Evolutionary conservation across 2,329 filamentous ascomycete species (phyloP), one percentile per base, ranked within the genome.

Genomic region (Raffaelea ambrosiae): DNA sequence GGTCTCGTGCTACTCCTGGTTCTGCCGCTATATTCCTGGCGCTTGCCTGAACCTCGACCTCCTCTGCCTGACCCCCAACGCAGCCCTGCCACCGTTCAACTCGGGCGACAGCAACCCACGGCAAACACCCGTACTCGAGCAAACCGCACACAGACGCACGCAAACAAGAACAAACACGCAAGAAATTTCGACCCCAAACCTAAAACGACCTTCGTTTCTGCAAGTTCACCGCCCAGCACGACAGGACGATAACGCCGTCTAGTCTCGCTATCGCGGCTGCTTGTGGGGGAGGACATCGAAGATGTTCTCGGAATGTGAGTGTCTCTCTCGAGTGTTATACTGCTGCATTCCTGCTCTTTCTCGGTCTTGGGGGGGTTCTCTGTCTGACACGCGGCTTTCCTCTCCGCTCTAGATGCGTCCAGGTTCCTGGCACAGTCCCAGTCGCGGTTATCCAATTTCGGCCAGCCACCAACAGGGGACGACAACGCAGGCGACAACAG

Each of bases 391-490:
- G 18, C 35, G 18, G 26, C 26, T 29, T 29, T 13, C 26, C 13
- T 29, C 7, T 29, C 26, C 26, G n/a, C n/a, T 21, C 3, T 61
- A 96, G 93, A 97, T 83, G 93, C 93, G 60, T 97, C 91, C 57
- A 85, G 84, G 58, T 98, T 98, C 66, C 81, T 98, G 59, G 88
- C 90, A 52, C 93, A 97, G 78, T 96, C 90, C 56, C 90, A 95
- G 73, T 95, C 90, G 52, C 84, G 88, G 54, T 74, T 97, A 59
- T 88, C 85, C 56, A 81, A 72, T 64, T 81, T 89, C 46, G 77
- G 72, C 68, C 79, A 84, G 63, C 67, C 53, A 16, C n/a, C 38
- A 19, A 20, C 77, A 51, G 79, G 79, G 48, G 63, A 69, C 53
- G 69, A 66, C 52, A 47, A 44, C 61, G 66, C 42, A 16, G 5